Evolutionary conservation across 805 yeast genomes (phyloP).

Genomic region (Saccharomycopsis javanensis): DNA sequence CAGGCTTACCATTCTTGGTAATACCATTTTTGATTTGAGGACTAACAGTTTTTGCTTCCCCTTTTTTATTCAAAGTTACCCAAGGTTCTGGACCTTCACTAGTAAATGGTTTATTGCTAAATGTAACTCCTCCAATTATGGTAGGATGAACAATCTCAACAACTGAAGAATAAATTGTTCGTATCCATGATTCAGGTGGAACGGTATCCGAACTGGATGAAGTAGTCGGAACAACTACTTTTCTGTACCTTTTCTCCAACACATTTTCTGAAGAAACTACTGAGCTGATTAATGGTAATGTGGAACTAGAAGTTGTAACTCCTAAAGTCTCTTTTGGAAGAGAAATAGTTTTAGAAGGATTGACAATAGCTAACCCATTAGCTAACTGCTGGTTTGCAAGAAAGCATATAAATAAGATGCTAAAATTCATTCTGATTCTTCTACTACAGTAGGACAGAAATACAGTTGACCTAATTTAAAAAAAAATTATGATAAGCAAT

Average conservation of each 20-base stretch:
- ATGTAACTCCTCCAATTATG: slow-evolving; percentile 50
- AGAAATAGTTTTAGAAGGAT: neutral
- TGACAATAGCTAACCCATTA: neutral
- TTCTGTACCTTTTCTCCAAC: slow-evolving; percentile 11
- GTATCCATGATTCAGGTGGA: slow-evolving; percentile 54
- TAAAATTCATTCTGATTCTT: neutral
- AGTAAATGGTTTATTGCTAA: slow-evolving; percentile 36
- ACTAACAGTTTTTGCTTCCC: slow-evolving; percentile 66
- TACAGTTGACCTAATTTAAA: neutral
- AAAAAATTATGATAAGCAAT: neutral
- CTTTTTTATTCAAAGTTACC: slow-evolving; percentile 69
- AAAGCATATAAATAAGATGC: neutral
- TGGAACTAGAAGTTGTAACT: neutral
- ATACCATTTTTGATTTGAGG: slow-evolving; percentile 71
- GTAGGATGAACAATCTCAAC: slow-evolving; percentile 63
- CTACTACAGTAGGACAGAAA: too few relatives aligned
- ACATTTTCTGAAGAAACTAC: neutral
- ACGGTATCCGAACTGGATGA: slow-evolving; percentile 29
- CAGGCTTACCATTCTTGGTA: slow-evolving; percentile 58
- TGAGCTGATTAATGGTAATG: neutral
- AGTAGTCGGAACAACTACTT: slow-evolving; percentile 25
- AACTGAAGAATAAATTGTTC: slow-evolving; percentile 52
- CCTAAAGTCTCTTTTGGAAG: neutral
- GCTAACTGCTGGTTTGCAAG: neutral
- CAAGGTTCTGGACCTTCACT: slow-evolving; percentile 69